Evolutionary conservation across 352 stramenopile genomes (phyloP), one percentile per base, ranked within the genome.

Genomic region (Pythium pyrilobum): DNA sequence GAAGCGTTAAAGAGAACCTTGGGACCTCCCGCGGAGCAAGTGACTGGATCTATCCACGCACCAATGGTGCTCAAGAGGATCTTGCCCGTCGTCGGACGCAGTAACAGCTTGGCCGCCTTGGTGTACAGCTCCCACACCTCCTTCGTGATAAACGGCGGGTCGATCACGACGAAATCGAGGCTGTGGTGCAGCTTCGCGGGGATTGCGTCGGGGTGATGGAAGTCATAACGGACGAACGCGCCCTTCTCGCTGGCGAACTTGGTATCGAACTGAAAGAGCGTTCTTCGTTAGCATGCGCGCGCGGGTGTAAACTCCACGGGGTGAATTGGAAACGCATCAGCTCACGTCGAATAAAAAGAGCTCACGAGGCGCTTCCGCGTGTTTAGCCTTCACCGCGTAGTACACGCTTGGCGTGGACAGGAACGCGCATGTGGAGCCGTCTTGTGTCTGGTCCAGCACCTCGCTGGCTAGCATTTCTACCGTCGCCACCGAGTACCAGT

Each of bases 91-190:
- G 69, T 68, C 5, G 75, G 70, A 16, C 66, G 69, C 29, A 87
- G 47, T 37, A 98, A 66, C 37, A 91, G 33, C 34, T 69, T 74
- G 24, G 79, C 55, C 8, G 88, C 71, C 52, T 66, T 66, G n/a
- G 80, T 64, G 66, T 97, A 98, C 33, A 82, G 74, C 52, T 92
- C 68, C 88, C 92, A 97, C 21, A 98, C 92, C 27, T 97, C 77
- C 24, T 80, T 74, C 33, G 92, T 97, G 62, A 98, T 97, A 62
- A 98, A 98, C 46, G 92, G 92, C 54, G 94, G 94, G 67, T 98
- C 94, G 40, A 97, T 91, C 12, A 98, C 75, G 25, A 98, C 66
- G 59, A 96, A 84, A 58, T 97, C 87, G 66, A 98, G 96, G 8
- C 62, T 77, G n/a, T 72, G 52, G 27, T 66, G 56, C 2, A 93